Base-by-base conservation (phyloP, 352 stramenopile genomes). In the Phytophthora constricta region DNA sequence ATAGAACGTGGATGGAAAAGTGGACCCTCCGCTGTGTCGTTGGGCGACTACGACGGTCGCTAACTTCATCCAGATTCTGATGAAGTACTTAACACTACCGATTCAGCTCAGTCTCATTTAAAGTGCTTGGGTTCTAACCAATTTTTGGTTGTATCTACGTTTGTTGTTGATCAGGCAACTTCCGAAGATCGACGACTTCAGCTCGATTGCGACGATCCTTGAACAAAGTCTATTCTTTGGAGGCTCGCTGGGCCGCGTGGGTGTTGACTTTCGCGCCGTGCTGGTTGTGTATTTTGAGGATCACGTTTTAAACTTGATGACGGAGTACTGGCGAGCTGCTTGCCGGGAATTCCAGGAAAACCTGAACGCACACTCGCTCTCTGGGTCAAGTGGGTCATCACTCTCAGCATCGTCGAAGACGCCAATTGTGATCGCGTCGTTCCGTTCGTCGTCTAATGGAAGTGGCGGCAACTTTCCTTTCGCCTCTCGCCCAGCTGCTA, bases 221-320 rank as follows among this genome's bases (percentile, higher is more conserved):
- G 88, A 96, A 64, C 88, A 95, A 54, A 93, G 87, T 62, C 65
- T 96, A 20, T 96, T 94, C 61, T 96, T 96, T 34, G 88, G 84
- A 14, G 81, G 85, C 1, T 96, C 88, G 5, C 70, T 96, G 0
- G 87, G 88, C 0, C 86, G 88, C 25, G 84, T 96, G 5, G 86
- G 86, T 50, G 82, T 95, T 2, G 86, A 96, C 42, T 96, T 96
- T 67, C 83, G 85, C 20, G 85, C 85, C 26, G 79, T 95, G 10
- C 62, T 96, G 8, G 78, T 93, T 19, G 86, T 96, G 55, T 84
- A 82, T 57, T 96, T 96, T 61, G 86, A 96, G 60, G 73, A 91
- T 47, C 86, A 96, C 72, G 69, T 95, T 11, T 58, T 93, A 13
- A 73, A 84, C 20, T 58, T 90, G 33, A 80, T 96, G 79, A 76